phyloP scores from a whole-genome alignment of 441 rosid species.

The Bocquillonia castaneifolia region DNA sequence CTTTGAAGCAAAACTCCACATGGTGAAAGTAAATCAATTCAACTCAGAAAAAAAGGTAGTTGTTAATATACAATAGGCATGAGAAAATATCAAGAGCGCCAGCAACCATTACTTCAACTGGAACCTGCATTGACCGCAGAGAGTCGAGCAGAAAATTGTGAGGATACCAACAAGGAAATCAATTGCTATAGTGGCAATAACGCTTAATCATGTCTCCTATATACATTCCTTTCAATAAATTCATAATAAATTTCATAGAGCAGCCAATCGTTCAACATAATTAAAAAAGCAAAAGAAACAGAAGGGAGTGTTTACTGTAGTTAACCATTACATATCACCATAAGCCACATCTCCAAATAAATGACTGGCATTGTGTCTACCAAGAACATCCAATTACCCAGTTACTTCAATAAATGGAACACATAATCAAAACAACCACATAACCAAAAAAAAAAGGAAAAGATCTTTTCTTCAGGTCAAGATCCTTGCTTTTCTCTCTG shows the following conservation, averaged over 20 bases:
- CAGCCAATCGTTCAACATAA: background rate
- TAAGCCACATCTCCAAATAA: background rate
- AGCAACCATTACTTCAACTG: background rate
- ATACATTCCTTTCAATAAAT: background rate
- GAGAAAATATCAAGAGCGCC: background rate
- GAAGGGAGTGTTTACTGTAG: background rate
- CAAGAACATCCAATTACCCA: background rate
- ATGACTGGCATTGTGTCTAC: background rate
- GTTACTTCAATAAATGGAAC: background rate
- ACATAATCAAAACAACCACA: background rate
- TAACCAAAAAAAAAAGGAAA: background rate
- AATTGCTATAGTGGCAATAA: background rate
- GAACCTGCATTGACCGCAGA: conserved; percentile 1
- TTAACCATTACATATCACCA: background rate
- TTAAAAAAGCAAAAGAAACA: background rate
- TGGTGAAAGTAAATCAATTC: conserved; percentile 11
- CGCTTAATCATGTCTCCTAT: background rate
- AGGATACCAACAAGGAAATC: background rate
- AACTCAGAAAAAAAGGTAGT: background rate
- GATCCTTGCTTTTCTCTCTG: background rate
- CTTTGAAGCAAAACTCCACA: conserved; percentile 66
- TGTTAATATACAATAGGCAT: conserved; percentile 1
- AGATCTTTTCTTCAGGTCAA: background rate
- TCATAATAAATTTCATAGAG: background rate
- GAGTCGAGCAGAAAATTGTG: background rate